Percentiles rank a stretch among this genome's conserved stretches.
phyloP scores from a whole-genome alignment of 176 grass and related monocot genomes.

The Zoysia japonica region DNA sequence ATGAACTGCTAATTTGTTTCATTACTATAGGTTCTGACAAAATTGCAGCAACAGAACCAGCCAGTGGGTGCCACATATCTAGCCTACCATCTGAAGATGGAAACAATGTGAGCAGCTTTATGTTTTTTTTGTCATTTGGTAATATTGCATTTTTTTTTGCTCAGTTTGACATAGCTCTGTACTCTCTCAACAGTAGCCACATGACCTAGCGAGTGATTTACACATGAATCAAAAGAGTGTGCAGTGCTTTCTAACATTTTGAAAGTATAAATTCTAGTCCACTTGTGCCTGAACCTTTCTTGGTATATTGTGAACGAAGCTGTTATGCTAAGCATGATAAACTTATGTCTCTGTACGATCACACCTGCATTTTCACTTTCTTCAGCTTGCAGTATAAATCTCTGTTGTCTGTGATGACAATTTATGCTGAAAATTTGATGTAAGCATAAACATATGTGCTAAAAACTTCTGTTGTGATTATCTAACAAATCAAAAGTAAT shows the following conservation, averaged over 20 bases:
- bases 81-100: constrained; percentile 33
- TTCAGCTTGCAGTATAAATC: background rate
- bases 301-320: background rate
- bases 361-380: background rate
- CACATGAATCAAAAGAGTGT: constrained; percentile 5
- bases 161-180: constrained; percentile 4
- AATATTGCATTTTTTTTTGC: constrained; percentile 26
- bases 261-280: background rate
- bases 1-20: constrained; percentile 31
- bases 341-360: background rate
- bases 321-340: background rate
- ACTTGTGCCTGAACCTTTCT: background rate
- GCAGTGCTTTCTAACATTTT: background rate
- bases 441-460: background rate
- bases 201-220: background rate
- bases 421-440: constrained; percentile 22
- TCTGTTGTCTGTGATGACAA: background rate
- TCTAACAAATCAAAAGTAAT: background rate
- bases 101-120: constrained; percentile 43
- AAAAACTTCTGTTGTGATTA: background rate
- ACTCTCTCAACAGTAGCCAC: constrained; percentile 13
- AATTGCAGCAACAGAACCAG: constrained; percentile 32
- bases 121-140: constrained; percentile 23
- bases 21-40: constrained; percentile 47
- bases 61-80: constrained; percentile 33